Conservation (phyloP, 2,329 filamentous ascomycete species). For the Botrytis fragariae region DNA sequence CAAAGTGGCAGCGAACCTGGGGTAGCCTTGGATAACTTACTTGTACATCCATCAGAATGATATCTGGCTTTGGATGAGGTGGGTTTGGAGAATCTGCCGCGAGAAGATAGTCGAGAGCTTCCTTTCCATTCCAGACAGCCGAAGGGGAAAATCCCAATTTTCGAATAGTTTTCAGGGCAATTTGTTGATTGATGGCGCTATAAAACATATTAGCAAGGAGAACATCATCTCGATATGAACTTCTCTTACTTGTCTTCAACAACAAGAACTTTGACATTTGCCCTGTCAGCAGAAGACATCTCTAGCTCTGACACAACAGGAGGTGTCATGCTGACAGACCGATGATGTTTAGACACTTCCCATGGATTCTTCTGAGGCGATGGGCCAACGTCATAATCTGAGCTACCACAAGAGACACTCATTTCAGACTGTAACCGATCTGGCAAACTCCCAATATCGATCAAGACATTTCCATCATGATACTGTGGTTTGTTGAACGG, state of each 20-base stretch:
- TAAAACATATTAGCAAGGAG: constrained; percentile 9
- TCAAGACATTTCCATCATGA: constrained; percentile 48
- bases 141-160: constrained; percentile 70
- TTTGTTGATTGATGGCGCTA: constrained; percentile 68
- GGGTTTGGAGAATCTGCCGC: constrained; percentile 45
- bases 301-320: constrained; percentile 45
- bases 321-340: constrained; percentile 30
- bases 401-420: constrained; percentile 65
- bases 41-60: constrained; percentile 77
- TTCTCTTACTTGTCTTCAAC: constrained; percentile 73
- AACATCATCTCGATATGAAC: background rate
- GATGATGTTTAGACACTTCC: constrained; percentile 22
- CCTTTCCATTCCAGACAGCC: constrained; percentile 75
- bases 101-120: constrained; percentile 71
- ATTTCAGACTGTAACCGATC: constrained; percentile 64
- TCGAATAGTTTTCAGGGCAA: constrained; percentile 70
- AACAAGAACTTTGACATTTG: constrained; percentile 66
- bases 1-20: background rate
- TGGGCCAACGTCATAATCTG: constrained; percentile 54
- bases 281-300: constrained; percentile 56
- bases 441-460: constrained; percentile 63
- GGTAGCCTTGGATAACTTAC: background rate
- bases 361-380: constrained; percentile 41
- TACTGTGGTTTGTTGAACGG: constrained; percentile 69
- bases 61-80: constrained; percentile 53